Conservation (phyloP, 805 yeast species). For the Starmerella apicola region DNA sequence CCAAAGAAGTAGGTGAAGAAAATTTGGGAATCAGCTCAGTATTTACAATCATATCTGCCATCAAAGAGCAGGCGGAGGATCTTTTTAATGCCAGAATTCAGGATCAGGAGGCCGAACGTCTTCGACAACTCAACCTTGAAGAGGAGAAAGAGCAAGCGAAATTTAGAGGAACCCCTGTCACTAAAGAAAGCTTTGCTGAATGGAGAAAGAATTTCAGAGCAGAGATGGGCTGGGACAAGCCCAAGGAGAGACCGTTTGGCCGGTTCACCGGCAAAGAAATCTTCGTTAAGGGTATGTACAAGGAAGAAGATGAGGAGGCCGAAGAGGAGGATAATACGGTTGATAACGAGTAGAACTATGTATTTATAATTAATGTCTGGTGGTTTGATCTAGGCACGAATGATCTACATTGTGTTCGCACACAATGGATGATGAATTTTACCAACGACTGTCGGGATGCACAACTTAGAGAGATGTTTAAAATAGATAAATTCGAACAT, state of each 20-base stretch:
- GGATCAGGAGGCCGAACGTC: conserved; percentile 43
- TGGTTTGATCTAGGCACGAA: neutral
- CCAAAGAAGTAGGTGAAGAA: conserved; percentile 42
- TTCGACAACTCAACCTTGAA: conserved; percentile 44
- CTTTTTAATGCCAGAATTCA: conserved; percentile 48
- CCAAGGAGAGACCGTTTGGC: conserved; percentile 47
- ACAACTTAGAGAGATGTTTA: no score
- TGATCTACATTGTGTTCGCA: no score
- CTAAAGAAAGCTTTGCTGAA: conserved; percentile 51
- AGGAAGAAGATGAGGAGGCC: conserved; percentile 43
- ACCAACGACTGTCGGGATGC: no score
- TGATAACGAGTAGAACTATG: neutral
- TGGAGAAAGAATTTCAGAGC: conserved; percentile 67
- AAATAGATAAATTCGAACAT: no score
- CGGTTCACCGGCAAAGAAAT: conserved; percentile 79
- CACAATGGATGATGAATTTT: no score
- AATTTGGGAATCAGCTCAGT: conserved; percentile 86
- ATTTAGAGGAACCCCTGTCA: conserved; percentile 82
- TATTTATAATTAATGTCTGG: neutral
- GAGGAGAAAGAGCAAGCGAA: conserved; percentile 82
- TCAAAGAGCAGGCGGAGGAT: conserved; percentile 72
- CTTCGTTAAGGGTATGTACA: conserved; percentile 79
- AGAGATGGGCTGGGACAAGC: conserved; percentile 58
- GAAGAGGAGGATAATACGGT: neutral
- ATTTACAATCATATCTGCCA: conserved; percentile 60